phyloP scores from a whole-genome alignment of 371 early-diverging fungal species.

The Coemansia sp. region DNA sequence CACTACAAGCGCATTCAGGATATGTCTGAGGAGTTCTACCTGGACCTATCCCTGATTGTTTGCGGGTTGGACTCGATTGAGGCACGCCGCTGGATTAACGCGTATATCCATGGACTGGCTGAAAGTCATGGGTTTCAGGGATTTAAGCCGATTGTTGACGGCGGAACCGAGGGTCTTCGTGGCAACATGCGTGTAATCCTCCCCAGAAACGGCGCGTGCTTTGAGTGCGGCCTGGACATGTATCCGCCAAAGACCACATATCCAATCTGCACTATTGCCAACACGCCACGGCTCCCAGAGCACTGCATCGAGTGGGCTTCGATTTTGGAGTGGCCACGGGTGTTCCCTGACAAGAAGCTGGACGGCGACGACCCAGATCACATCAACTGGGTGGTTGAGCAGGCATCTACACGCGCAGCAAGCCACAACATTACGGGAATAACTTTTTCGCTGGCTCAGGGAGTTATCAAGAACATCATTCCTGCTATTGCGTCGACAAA shows the following conservation, averaged over 20 bases:
- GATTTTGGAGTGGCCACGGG: slow-evolving; percentile 85
- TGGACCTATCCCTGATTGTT: slow-evolving; percentile 81
- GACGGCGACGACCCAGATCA: slow-evolving; percentile 93
- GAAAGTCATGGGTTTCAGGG: slow-evolving; percentile 67
- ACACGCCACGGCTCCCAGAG: slow-evolving; percentile 86
- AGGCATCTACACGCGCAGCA: slow-evolving; percentile 71
- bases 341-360: slow-evolving; percentile 72
- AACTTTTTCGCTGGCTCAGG: slow-evolving; percentile 89
- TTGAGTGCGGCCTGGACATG: slow-evolving; percentile 83
- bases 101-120: slow-evolving; percentile 74
- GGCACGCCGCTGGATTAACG: slow-evolving; percentile 96
- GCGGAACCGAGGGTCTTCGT: slow-evolving; percentile 96
- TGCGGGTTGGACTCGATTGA: slow-evolving; percentile 95
- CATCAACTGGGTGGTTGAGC: slow-evolving; percentile 81
- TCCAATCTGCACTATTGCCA: slow-evolving; percentile 71
- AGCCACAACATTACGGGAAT: slow-evolving; percentile 86
- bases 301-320: slow-evolving; percentile 90
- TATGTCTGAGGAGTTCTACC: slow-evolving; percentile 88
- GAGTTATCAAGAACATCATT: slow-evolving; percentile 86
- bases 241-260: slow-evolving; percentile 61
- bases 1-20: slow-evolving; percentile 92
- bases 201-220: slow-evolving; percentile 76
- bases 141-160: slow-evolving; percentile 89
- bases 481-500: slow-evolving; percentile 78
- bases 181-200: slow-evolving; percentile 92